Conservation (phyloP, 176 grass and related monocot species). For the Triticum turgidum region DNA sequence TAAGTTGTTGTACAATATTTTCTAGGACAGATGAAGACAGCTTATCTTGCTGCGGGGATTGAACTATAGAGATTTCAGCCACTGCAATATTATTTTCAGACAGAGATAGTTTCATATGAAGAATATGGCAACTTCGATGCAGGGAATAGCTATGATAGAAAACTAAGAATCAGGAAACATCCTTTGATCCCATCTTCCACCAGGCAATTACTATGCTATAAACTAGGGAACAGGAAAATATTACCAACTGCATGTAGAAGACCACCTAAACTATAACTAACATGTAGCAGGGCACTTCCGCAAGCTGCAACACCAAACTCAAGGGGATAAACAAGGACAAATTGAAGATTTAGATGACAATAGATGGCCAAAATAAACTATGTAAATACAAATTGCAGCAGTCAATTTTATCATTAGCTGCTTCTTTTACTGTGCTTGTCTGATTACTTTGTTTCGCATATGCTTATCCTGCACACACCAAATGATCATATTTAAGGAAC, state of each 20-base stretch:
- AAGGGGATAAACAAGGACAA: background rate
- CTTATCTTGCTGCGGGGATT: background rate
- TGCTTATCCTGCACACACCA: constrained; percentile 67
- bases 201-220: background rate
- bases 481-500: constrained; percentile 4
- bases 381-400: background rate
- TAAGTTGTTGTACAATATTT: background rate
- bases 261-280: constrained; percentile 13
- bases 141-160: background rate
- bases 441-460: constrained; percentile 91
- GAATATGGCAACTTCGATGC: background rate
- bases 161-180: background rate
- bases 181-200: background rate
- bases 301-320: background rate
- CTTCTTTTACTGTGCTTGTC: constrained; percentile 42
- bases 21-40: background rate
- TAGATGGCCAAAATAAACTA: background rate
- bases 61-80: background rate
- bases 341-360: background rate
- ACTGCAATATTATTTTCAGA: background rate
- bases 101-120: background rate
- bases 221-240: background rate
- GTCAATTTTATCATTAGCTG: background rate
- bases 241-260: constrained; percentile 45
- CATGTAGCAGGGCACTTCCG: background rate